These are phyloP conservation scores for Coemansia umbellata DNA, from an alignment of 192 early-diverging fungal species.

Conservation along the genomic window DNA sequence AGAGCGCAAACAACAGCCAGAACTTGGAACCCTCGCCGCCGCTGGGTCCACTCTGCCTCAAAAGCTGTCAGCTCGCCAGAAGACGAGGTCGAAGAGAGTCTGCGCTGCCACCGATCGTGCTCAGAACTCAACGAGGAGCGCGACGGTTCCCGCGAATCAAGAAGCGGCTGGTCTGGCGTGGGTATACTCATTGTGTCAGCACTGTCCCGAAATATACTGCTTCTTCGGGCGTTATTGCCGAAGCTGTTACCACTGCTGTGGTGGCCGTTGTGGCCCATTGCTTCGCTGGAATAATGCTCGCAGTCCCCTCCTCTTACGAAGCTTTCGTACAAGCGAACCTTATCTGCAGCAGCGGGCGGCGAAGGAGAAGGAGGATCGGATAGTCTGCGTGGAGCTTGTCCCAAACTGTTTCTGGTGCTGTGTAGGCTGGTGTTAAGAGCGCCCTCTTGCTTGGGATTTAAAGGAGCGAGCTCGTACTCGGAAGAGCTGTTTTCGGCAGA, in stretches of 20 bases:
- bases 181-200: conserved; percentile 8
- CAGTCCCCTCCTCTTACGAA: background rate
- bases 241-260: background rate
- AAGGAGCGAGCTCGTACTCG: conserved; percentile 13
- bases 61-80: conserved; percentile 31
- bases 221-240: conserved; percentile 1
- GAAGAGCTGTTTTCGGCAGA: background rate
- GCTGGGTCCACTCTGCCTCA: conserved; percentile 31
- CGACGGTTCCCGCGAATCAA: conserved; percentile 5
- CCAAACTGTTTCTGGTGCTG: no score
- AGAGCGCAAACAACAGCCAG: conserved; percentile 58
- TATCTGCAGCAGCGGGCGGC: no score
- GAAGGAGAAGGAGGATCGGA: no score
- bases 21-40: conserved; percentile 51
- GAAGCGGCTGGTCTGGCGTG: conserved; percentile 47
- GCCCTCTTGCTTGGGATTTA: conserved; percentile 3
- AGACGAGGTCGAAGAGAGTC: conserved; percentile 25
- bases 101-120: conserved; percentile 9
- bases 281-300: conserved; percentile 4
- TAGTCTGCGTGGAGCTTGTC: no score
- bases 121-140: conserved; percentile 13
- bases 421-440: no score
- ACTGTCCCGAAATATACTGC: background rate
- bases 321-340: no score
- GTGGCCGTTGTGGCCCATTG: background rate